phyloP scores from a whole-genome alignment of 2,329 filamentous ascomycete genomes.

The Exophiala lecanii-corni region DNA sequence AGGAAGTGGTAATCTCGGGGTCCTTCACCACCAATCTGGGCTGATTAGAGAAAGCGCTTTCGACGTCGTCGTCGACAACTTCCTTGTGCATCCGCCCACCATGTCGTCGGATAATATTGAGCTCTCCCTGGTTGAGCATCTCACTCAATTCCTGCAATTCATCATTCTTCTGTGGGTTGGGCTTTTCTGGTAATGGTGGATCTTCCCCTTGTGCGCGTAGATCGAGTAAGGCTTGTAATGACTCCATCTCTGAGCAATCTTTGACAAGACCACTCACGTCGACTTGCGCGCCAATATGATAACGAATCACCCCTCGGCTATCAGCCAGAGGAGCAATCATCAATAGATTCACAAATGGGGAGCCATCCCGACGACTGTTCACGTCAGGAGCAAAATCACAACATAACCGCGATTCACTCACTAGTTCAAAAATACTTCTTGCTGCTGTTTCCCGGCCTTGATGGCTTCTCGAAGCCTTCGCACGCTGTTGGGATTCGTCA shows the following conservation, averaged over 20 bases:
- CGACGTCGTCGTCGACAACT: conserved; percentile 40
- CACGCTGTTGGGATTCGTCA: conserved; percentile 61
- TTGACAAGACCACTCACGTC: conserved; percentile 66
- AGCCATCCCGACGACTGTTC: conserved; percentile 63
- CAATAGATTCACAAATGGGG: conserved; percentile 71
- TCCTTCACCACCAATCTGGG: conserved; percentile 49
- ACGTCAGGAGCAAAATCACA: conserved; percentile 4
- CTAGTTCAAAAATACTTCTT: conserved; percentile 73
- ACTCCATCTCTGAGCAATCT: conserved; percentile 61
- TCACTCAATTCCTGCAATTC: conserved; percentile 64
- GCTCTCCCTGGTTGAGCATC: conserved; percentile 64
- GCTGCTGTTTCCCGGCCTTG: conserved; percentile 61
- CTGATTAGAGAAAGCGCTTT: conserved; percentile 31
- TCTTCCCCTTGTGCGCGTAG: conserved; percentile 31
- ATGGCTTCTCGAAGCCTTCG: conserved; percentile 59
- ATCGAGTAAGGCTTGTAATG: conserved; percentile 48
- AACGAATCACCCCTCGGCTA: conserved; percentile 60
- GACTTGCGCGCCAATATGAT: conserved; percentile 68
- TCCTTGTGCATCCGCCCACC: conserved; percentile 62
- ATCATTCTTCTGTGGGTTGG: conserved; percentile 43
- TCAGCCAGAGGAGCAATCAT: conserved; percentile 70
- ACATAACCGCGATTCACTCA: conserved; percentile 32
- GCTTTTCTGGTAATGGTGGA: conserved; percentile 23
- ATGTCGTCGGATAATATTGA: conserved; percentile 58
- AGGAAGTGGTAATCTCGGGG: conserved; percentile 27